A percentile compares a stretch with the other conserved stretches of the same genome.
Conservation (phyloP, 2,329 filamentous ascomycete genomes). For the Podosphaera xanthii region DNA sequence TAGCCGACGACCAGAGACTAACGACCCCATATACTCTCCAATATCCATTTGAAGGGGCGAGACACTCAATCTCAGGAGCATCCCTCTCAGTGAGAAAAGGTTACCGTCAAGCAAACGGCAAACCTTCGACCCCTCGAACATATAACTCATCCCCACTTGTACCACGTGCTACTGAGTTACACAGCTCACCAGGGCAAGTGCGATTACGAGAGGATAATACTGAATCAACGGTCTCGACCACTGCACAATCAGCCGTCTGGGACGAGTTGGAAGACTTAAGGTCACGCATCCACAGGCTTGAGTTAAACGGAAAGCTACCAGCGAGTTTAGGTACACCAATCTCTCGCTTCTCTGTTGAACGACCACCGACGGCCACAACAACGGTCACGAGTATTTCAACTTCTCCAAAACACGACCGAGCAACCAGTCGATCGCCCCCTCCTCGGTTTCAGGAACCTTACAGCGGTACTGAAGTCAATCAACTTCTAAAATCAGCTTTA, state of each 20-base stretch:
- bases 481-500: slow-evolving; percentile 59
- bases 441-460: slow-evolving; percentile 15
- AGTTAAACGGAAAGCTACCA: slow-evolving; percentile 71
- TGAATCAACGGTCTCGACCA: slow-evolving; percentile 72
- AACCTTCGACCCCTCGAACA: slow-evolving; percentile 14
- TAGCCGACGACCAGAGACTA: background rate
- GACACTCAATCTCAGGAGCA: slow-evolving; percentile 10
- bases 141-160: slow-evolving; percentile 36
- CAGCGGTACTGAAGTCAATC: slow-evolving; percentile 37
- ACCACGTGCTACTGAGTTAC: slow-evolving; percentile 21
- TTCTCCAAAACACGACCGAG: slow-evolving; percentile 54
- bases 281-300: slow-evolving; percentile 72
- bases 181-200: slow-evolving; percentile 20
- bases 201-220: slow-evolving; percentile 37
- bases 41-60: slow-evolving; percentile 8
- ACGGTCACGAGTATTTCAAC: slow-evolving; percentile 76
- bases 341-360: slow-evolving; percentile 37
- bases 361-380: slow-evolving; percentile 77
- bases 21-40: background rate
- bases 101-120: slow-evolving; percentile 16
- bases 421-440: slow-evolving; percentile 22
- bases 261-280: slow-evolving; percentile 93
- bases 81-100: slow-evolving; percentile 9
- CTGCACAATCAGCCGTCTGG: slow-evolving; percentile 84
- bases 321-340: slow-evolving; percentile 62